Evolutionary conservation across 2,329 filamentous ascomycete species (phyloP).

Genomic region (Aspergillus caelatus): DNA sequence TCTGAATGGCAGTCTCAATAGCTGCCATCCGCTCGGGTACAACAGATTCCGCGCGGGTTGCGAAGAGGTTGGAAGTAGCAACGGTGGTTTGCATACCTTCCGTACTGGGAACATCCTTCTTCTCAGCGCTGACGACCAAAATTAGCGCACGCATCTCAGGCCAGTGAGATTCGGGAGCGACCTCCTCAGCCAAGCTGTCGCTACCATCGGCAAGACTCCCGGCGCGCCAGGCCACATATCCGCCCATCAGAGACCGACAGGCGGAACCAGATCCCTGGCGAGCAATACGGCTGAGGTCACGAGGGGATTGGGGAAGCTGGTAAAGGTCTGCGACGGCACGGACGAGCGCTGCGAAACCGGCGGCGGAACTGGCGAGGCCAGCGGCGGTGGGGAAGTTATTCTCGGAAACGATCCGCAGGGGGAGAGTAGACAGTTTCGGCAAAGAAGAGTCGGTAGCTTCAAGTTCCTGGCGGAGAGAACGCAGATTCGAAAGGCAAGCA

Average conservation of each 20-base stretch:
- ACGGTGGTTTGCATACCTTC: constrained; percentile 98
- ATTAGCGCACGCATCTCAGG: constrained; percentile 91
- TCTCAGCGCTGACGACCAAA: constrained; percentile 86
- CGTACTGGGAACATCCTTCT: constrained; percentile 93
- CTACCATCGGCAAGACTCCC: constrained; percentile 75
- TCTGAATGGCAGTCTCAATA: constrained; percentile 80
- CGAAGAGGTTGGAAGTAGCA: constrained; percentile 84
- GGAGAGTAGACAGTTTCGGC: constrained; percentile 76
- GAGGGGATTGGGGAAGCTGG: constrained; percentile 75
- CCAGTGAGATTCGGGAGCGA: constrained; percentile 90
- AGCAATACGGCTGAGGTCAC: constrained; percentile 84
- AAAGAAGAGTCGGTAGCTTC: constrained; percentile 72
- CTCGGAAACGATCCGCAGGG: constrained; percentile 85
- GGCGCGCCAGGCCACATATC: constrained; percentile 93
- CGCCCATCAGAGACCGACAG: constrained; percentile 89
- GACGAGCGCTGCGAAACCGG: constrained; percentile 69
- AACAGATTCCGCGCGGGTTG: constrained; percentile 71
- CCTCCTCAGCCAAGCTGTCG: constrained; percentile 85
- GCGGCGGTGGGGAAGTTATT: constrained; percentile 99
- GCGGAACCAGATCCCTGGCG: constrained; percentile 93
- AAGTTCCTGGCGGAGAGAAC: constrained; percentile 72
- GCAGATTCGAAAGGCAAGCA: constrained; percentile 87
- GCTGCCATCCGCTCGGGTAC: constrained; percentile 80
- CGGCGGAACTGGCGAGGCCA: constrained; percentile 71
- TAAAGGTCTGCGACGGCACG: constrained; percentile 89